Conservation (phyloP, 345 rosid species). For the Dimocarpus longan region DNA sequence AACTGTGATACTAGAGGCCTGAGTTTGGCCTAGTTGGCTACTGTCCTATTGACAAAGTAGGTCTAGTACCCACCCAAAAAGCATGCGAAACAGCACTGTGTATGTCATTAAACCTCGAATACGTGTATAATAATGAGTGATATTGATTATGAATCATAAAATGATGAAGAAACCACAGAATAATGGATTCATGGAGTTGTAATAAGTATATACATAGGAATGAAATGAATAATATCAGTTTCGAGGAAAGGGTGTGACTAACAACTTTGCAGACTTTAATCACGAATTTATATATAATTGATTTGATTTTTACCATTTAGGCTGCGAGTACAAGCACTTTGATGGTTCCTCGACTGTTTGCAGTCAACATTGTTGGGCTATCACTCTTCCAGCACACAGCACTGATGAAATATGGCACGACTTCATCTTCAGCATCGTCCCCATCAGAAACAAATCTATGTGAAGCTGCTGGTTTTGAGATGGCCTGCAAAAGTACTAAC, state of each 20-base stretch:
- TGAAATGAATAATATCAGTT: background rate
- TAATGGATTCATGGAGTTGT: background rate
- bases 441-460: slow-evolving; percentile 52
- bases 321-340: slow-evolving; percentile 57
- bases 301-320: slow-evolving; percentile 26
- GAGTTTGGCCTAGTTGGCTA: background rate
- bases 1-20: background rate
- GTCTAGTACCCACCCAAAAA: background rate
- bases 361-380: slow-evolving; percentile 56
- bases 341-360: slow-evolving; percentile 61
- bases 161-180: background rate
- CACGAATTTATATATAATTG: background rate
- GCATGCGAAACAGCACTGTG: background rate
- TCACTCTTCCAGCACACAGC: slow-evolving; percentile 71
- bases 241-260: background rate
- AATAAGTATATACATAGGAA: background rate
- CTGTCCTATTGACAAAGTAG: background rate
- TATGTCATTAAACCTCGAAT: too few relatives aligned
- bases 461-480: slow-evolving; percentile 49
- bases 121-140: background rate
- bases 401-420: slow-evolving; percentile 49
- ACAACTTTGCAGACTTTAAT: background rate
- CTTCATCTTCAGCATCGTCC: slow-evolving; percentile 40
- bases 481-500: slow-evolving; percentile 42
- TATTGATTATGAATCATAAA: background rate